These are phyloP conservation scores for Alnus glutinosa DNA, from an alignment of 306 rosid genomes.

Conservation along the genomic window DNA sequence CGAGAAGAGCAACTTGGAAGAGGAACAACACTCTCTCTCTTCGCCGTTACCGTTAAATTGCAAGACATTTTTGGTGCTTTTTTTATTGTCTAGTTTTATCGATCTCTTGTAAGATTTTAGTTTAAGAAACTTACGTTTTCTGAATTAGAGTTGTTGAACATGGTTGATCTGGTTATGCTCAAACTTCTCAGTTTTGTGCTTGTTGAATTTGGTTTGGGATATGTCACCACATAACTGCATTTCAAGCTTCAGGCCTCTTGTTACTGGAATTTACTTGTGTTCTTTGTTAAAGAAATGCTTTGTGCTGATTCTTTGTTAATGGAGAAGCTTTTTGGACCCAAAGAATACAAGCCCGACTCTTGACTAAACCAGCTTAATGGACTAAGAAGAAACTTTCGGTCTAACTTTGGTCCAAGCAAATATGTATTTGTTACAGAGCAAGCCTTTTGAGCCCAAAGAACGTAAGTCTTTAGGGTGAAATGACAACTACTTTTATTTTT, in stretches of 20 bases:
- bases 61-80: neutral
- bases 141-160: neutral
- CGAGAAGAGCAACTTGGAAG: slow-evolving; percentile 32
- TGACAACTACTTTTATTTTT: too few species aligned
- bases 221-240: neutral
- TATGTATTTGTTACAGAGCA: too few species aligned
- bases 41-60: slow-evolving; percentile 23
- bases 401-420: too few species aligned
- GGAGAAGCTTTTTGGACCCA: neutral
- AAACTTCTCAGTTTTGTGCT: slow-evolving; percentile 4
- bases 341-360: neutral
- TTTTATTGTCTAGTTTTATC: neutral
- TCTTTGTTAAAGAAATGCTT: neutral
- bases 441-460: too few species aligned
- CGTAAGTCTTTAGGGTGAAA: too few species aligned
- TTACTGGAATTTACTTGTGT: neutral
- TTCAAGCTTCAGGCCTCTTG: neutral
- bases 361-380: too few species aligned
- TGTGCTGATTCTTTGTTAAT: neutral
- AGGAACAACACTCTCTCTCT: slow-evolving; percentile 42
- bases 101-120: neutral
- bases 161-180: neutral
- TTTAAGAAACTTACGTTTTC: neutral
- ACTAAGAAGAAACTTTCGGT: too few species aligned
- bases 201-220: slow-evolving; percentile 3